Evolutionary conservation across 2,329 filamentous ascomycete species (phyloP).

Genomic region (Fusarium kyushuense): DNA sequence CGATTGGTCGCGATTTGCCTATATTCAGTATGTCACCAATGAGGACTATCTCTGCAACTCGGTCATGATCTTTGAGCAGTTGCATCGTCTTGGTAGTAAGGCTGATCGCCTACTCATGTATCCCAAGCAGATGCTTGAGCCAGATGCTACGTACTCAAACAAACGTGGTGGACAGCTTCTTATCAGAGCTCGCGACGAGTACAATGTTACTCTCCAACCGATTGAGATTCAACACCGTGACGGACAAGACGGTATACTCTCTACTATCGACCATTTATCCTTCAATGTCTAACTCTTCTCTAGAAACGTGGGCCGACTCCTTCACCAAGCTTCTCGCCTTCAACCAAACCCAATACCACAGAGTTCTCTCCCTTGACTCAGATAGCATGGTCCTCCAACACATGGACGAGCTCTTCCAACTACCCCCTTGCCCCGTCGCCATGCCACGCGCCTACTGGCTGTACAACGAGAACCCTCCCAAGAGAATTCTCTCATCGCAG

Average conservation of each 20-base stretch:
- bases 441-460: constrained; percentile 82
- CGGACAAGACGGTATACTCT: constrained; percentile 52
- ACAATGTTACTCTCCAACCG: constrained; percentile 59
- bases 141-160: constrained; percentile 17
- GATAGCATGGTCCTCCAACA: constrained; percentile 71
- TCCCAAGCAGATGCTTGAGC: constrained; percentile 54
- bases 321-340: constrained; percentile 78
- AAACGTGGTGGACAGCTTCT: constrained; percentile 46
- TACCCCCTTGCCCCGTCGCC: constrained; percentile 70
- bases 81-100: constrained; percentile 57
- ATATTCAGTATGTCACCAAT: constrained; percentile 64
- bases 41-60: constrained; percentile 63
- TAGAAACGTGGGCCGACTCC: constrained; percentile 70
- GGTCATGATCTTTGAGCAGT: constrained; percentile 62
- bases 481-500: constrained; percentile 68
- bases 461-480: constrained; percentile 55
- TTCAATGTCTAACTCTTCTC: not conserved
- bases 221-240: constrained; percentile 55
- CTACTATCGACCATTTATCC: accelerated
- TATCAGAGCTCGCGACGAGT: constrained; percentile 58
- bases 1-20: constrained; percentile 55
- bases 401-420: constrained; percentile 78
- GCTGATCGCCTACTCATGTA: constrained; percentile 62
- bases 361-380: constrained; percentile 68
- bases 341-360: constrained; percentile 71